Conservation (phyloP, 164 flowering plant species). For the Piper longum region DNA sequence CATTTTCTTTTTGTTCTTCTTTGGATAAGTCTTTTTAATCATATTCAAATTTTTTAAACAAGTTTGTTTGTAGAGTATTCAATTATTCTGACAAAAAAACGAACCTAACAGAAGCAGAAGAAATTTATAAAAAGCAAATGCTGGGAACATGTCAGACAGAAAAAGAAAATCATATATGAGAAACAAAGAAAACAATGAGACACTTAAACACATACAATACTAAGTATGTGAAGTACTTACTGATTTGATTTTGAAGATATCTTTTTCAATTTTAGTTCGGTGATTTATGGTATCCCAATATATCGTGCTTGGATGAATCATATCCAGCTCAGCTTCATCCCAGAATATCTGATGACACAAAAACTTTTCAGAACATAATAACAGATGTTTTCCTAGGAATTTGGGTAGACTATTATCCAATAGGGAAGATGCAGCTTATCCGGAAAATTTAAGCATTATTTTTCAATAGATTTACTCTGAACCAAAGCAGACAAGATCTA, state of each 20-base stretch:
- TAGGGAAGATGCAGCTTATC: background rate
- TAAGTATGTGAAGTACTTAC: conserved; percentile 18
- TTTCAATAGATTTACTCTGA: too few species aligned
- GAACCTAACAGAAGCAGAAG: too few species aligned
- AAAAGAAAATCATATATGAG: too few species aligned
- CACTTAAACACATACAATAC: background rate
- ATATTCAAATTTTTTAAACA: too few species aligned
- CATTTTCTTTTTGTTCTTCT: too few species aligned
- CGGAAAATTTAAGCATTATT: too few species aligned
- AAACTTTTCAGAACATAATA: background rate
- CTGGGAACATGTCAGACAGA: background rate
- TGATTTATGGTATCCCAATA: conserved; percentile 45
- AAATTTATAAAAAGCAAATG: too few species aligned
- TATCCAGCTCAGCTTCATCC: conserved; percentile 52
- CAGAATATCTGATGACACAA: conserved; percentile 45
- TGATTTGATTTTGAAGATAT: conserved; percentile 29
- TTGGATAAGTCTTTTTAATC: too few species aligned
- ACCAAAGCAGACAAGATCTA: too few species aligned
- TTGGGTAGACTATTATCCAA: background rate
- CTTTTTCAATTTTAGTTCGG: conserved; percentile 35
- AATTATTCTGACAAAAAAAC: too few species aligned
- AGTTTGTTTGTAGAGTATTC: too few species aligned
- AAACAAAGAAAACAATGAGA: background rate
- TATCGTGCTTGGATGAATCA: conserved; percentile 43
- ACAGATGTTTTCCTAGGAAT: background rate